These are phyloP conservation scores for Calamus simplicifolius DNA, from an alignment of 176 grass and related monocot genomes.

Conservation along the genomic window DNA sequence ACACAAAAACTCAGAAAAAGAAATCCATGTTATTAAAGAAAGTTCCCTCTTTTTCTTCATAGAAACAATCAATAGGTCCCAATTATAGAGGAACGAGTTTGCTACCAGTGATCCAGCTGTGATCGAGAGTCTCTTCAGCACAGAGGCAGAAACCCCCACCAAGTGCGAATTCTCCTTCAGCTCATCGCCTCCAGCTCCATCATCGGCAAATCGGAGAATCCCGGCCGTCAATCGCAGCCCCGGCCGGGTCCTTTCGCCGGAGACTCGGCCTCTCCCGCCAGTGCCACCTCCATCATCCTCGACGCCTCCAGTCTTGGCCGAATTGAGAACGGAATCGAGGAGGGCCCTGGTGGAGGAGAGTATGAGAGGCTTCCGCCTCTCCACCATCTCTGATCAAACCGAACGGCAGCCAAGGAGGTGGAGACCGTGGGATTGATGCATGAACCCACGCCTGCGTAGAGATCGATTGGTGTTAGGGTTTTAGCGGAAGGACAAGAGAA, in stretches of 20 bases:
- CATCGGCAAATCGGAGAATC: constrained; percentile 42
- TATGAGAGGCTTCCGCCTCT: constrained; percentile 62
- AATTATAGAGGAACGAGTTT: background rate
- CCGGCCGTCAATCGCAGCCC: constrained; percentile 50
- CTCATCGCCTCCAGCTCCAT: constrained; percentile 17
- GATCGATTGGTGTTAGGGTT: too few species aligned
- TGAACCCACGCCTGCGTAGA: too few species aligned
- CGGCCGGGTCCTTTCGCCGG: constrained; percentile 4
- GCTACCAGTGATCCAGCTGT: constrained; percentile 66
- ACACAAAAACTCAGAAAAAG: too few species aligned
- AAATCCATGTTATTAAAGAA: too few species aligned
- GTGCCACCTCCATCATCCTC: background rate
- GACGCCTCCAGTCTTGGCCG: constrained; percentile 17
- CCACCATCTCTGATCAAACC: constrained; percentile 29
- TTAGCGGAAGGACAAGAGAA: too few species aligned
- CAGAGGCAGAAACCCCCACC: constrained; percentile 32
- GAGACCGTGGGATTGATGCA: too few species aligned
- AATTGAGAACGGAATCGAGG: constrained; percentile 53
- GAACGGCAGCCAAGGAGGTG: too few species aligned
- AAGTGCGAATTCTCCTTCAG: constrained; percentile 51
- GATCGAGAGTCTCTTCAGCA: constrained; percentile 55
- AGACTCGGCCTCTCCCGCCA: background rate
- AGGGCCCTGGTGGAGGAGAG: constrained; percentile 66
- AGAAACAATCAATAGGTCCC: too few species aligned
- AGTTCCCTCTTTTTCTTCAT: too few species aligned